phyloP scores from a whole-genome alignment of 2,329 filamentous ascomycete genomes.

The Penicillium oxalicum region DNA sequence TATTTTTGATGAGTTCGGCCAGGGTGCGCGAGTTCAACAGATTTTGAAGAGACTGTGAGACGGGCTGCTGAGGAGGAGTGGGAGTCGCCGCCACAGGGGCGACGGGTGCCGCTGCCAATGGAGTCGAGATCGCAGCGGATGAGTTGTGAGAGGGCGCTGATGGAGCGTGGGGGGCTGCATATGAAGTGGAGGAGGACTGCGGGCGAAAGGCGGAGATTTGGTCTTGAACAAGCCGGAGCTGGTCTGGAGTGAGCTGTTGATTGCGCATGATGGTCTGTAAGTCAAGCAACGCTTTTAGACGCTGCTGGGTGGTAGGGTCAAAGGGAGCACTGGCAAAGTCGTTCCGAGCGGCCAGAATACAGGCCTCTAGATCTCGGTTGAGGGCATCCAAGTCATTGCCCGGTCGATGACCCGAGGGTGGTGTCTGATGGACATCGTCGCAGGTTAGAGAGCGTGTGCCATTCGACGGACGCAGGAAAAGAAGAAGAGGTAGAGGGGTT shows the following conservation, averaged over 20 bases:
- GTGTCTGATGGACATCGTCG: conserved; percentile 14
- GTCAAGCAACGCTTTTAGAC: conserved; percentile 77
- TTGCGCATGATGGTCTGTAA: conserved; percentile 74
- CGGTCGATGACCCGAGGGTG: conserved; percentile 31
- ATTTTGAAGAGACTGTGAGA: conserved; percentile 32
- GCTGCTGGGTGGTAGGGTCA: conserved; percentile 69
- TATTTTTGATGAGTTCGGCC: conserved; percentile 42
- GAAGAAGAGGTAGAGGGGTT: no score
- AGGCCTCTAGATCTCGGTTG: conserved; percentile 72
- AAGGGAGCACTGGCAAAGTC: conserved; percentile 71
- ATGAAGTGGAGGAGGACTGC: conserved; percentile 14
- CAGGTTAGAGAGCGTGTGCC: no score
- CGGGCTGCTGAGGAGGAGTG: conserved; percentile 36
- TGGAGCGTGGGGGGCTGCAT: conserved; percentile 14
- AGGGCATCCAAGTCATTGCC: conserved; percentile 61
- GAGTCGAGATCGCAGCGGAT: conserved; percentile 24
- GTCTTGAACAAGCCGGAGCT: conserved; percentile 76
- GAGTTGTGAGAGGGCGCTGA: conserved; percentile 5
- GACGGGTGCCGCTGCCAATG: conserved; percentile 1
- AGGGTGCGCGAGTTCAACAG: conserved; percentile 41
- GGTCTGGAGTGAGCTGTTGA: conserved; percentile 70
- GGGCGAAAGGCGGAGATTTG: conserved; percentile 70
- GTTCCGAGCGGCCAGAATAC: conserved; percentile 66
- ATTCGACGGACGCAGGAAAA: no score
- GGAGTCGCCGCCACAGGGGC: conserved; percentile 33